Evolutionary conservation across 306 rosid species (phyloP).

Genomic region (Vicia villosa): DNA sequence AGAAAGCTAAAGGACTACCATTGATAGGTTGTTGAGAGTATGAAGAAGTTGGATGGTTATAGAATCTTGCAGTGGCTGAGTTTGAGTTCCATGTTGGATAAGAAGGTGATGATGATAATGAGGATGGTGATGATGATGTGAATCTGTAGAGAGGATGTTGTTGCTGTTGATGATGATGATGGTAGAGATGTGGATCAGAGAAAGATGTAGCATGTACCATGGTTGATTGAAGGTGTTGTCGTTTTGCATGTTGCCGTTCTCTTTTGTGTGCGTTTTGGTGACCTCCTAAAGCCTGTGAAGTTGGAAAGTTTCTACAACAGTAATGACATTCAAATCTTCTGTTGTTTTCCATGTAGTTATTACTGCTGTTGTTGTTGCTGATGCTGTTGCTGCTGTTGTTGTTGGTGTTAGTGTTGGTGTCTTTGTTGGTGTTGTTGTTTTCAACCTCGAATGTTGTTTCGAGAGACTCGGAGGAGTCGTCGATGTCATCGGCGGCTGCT

Average conservation of each 20-base stretch:
- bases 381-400: neutral
- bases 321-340: slow-evolving; percentile 91
- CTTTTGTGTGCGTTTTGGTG: slow-evolving; percentile 96
- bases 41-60: slow-evolving; percentile 22
- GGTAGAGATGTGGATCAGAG: slow-evolving; percentile 58
- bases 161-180: slow-evolving; percentile 7
- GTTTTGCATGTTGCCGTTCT: slow-evolving; percentile 89
- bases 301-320: slow-evolving; percentile 93
- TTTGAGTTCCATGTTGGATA: slow-evolving; percentile 58
- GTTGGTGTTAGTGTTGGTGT: slow-evolving; percentile 11
- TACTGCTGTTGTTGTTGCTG: slow-evolving; percentile 5
- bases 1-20: slow-evolving; percentile 29
- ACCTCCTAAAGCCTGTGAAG: slow-evolving; percentile 93
- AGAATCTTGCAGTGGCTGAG: slow-evolving; percentile 43
- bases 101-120: slow-evolving; percentile 25
- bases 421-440: too few species aligned
- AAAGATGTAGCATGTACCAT: slow-evolving; percentile 54
- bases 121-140: slow-evolving; percentile 42
- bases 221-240: slow-evolving; percentile 83
- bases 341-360: slow-evolving; percentile 47
- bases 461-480: slow-evolving; percentile 25
- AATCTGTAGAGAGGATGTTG: slow-evolving; percentile 58
- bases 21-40: slow-evolving; percentile 24
- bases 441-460: slow-evolving; percentile 34
- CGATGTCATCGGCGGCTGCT: slow-evolving; percentile 12